A percentile compares a stretch with the other conserved stretches of the same genome.
Conservation (phyloP, 2,329 filamentous ascomycete species). For the Alternaria hordeiaustralica region DNA sequence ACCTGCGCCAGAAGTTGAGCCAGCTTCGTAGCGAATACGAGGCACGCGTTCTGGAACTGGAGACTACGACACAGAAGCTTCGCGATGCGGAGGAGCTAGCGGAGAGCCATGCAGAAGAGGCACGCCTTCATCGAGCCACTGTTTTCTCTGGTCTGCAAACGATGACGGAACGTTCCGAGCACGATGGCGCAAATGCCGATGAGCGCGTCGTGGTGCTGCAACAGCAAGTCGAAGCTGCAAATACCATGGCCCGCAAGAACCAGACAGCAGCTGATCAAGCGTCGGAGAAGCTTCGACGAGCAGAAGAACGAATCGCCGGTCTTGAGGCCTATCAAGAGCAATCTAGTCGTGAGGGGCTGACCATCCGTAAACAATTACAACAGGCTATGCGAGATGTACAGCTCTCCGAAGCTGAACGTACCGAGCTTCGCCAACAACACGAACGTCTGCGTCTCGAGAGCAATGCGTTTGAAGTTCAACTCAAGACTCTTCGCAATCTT, state of each 20-base stretch:
- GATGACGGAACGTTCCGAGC: conserved; percentile 64
- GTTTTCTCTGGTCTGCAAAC: conserved; percentile 84
- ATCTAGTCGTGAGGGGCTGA: conserved; percentile 88
- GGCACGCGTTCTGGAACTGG: conserved; percentile 76
- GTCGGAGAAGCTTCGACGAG: conserved; percentile 85
- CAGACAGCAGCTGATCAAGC: conserved; percentile 86
- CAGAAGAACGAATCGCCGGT: conserved; percentile 95
- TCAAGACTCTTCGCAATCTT: conserved; percentile 91
- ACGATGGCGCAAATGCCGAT: conserved; percentile 56
- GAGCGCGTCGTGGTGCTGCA: conserved; percentile 78
- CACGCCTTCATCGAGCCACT: conserved; percentile 80
- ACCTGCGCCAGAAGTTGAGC: conserved; percentile 75
- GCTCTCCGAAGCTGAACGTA: conserved; percentile 77
- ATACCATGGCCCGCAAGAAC: conserved; percentile 82
- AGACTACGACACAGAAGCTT: conserved; percentile 73
- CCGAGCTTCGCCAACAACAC: conserved; percentile 81
- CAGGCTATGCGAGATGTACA: conserved; percentile 82
- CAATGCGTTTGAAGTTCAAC: conserved; percentile 91
- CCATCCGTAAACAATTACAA: conserved; percentile 89
- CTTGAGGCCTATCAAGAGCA: conserved; percentile 98
- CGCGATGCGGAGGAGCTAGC: conserved; percentile 87
- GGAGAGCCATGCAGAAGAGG: conserved; percentile 86
- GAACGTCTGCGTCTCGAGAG: conserved; percentile 88
- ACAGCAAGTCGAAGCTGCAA: conserved; percentile 78
- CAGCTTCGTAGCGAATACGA: conserved; percentile 86